These are phyloP conservation scores for Saccharomycopsis fibuligera DNA, from an alignment of 805 yeast genomes.

Conservation along the genomic window DNA sequence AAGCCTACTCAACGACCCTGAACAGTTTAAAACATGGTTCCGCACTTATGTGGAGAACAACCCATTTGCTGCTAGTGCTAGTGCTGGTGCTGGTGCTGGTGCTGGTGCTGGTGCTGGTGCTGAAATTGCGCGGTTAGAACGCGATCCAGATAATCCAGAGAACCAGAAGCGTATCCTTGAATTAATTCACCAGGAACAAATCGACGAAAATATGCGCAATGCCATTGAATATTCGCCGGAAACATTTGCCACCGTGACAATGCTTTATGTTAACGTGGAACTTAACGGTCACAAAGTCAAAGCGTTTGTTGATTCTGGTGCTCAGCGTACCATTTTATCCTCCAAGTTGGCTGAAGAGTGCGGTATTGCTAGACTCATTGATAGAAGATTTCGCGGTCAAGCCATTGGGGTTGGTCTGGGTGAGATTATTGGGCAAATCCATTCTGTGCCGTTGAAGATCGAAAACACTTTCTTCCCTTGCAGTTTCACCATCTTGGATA, in stretches of 20 bases:
- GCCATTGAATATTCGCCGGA: slow-evolving; percentile 92
- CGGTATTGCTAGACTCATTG: slow-evolving; percentile 67
- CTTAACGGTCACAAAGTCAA: slow-evolving; percentile 77
- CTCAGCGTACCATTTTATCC: slow-evolving; percentile 81
- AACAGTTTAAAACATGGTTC: slow-evolving; percentile 8
- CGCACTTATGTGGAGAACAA: background rate
- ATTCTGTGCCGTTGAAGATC: slow-evolving; percentile 78
- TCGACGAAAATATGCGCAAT: slow-evolving; percentile 70
- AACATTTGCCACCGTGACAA: slow-evolving; percentile 70
- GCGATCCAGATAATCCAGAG: slow-evolving; percentile 65
- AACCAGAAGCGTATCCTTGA: slow-evolving; percentile 62
- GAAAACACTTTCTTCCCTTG: slow-evolving; percentile 61
- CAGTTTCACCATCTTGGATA: slow-evolving; percentile 66
- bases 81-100: slow-evolving; percentile 19
- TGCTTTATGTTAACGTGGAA: slow-evolving; percentile 74
- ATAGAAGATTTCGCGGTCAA: slow-evolving; percentile 69
- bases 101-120: slow-evolving; percentile 34
- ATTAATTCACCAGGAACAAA: slow-evolving; percentile 59
- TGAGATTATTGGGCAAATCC: slow-evolving; percentile 75
- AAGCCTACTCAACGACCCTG: background rate
- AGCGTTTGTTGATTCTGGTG: slow-evolving; percentile 96
- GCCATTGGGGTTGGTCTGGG: slow-evolving; percentile 90
- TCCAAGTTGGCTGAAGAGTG: slow-evolving; percentile 69
- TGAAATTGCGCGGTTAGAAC: slow-evolving; percentile 48
- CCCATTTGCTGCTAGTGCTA: background rate